Percentiles rank a stretch among this genome's conserved stretches.
Evolutionary conservation across 805 yeast genomes (phyloP).

Genomic region (Isabelozyma rhagii): DNA sequence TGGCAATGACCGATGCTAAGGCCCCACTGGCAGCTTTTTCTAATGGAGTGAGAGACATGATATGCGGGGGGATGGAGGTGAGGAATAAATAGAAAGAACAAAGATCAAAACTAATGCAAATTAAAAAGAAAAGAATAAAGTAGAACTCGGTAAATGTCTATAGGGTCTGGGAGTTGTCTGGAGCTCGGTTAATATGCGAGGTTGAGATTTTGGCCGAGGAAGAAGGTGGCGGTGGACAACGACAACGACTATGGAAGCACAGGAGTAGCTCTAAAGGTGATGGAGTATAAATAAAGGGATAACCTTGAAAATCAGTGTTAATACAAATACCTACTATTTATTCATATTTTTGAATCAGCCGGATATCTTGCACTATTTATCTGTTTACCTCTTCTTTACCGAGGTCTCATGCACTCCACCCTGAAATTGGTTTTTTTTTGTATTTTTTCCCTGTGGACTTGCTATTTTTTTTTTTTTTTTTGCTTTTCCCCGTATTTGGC

Average conservation of each 20-base stretch:
- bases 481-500: no score
- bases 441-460: not conserved
- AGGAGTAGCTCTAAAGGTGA: no score
- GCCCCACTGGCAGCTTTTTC: slow-evolving; percentile 85
- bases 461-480: not conserved
- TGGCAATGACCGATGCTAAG: slow-evolving; percentile 76
- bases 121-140: not conserved
- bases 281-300: no score
- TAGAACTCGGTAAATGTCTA: no score
- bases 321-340: no score
- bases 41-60: slow-evolving; percentile 58
- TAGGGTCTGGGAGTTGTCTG: no score
- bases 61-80: not conserved
- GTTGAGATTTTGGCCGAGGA: no score
- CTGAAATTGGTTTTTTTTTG: not conserved
- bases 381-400: not conserved
- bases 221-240: no score
- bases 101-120: not conserved
- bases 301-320: no score
- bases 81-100: slow-evolving; percentile 1
- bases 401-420: not conserved
- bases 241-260: no score
- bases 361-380: not conserved
- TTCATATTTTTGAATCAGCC: not conserved
- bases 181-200: no score